Evolutionary conservation across 345 rosid genomes (phyloP).

Genomic region (Alliaria petiolata): DNA sequence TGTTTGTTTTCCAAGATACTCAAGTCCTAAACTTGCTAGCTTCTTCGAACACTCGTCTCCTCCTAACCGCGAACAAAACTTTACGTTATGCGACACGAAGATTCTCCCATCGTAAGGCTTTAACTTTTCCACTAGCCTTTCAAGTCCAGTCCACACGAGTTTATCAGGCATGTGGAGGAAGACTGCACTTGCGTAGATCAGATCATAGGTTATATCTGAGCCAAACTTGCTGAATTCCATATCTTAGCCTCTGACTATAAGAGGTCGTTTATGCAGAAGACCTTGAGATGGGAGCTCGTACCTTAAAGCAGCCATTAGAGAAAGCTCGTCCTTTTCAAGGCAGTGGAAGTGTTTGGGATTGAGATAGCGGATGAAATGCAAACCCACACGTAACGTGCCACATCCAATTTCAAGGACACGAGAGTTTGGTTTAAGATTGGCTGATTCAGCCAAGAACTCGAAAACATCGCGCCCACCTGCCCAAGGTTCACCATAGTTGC

Average conservation of each 20-base stretch:
- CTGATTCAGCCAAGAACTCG: constrained; percentile 81
- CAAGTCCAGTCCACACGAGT: constrained; percentile 93
- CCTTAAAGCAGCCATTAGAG: constrained; percentile 87
- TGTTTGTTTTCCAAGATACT: constrained; percentile 67
- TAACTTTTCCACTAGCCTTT: constrained; percentile 62
- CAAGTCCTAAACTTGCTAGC: constrained; percentile 70
- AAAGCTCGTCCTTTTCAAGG: constrained; percentile 92
- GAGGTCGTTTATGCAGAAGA: constrained; percentile 74
- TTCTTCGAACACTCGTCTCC: constrained; percentile 70
- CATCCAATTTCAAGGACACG: constrained; percentile 93
- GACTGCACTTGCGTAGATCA: constrained; percentile 95
- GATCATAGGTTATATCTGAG: constrained; percentile 51
- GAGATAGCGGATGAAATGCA: constrained; percentile 84
- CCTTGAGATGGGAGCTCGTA: constrained; percentile 98
- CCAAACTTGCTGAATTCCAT: constrained; percentile 89
- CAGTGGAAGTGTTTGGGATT: constrained; percentile 66
- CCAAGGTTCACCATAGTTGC: constrained; percentile 99
- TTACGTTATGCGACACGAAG: constrained; percentile 88
- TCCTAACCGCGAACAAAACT: constrained; percentile 85
- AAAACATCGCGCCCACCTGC: constrained; percentile 96
- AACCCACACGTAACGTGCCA: constrained; percentile 91
- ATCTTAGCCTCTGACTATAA: constrained; percentile 79
- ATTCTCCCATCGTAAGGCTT: constrained; percentile 78
- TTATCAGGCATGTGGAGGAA: constrained; percentile 96
- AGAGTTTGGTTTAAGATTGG: constrained; percentile 51